phyloP scores from a whole-genome alignment of 192 early-diverging fungal species.

The Fimicolochytrium jonesii region DNA sequence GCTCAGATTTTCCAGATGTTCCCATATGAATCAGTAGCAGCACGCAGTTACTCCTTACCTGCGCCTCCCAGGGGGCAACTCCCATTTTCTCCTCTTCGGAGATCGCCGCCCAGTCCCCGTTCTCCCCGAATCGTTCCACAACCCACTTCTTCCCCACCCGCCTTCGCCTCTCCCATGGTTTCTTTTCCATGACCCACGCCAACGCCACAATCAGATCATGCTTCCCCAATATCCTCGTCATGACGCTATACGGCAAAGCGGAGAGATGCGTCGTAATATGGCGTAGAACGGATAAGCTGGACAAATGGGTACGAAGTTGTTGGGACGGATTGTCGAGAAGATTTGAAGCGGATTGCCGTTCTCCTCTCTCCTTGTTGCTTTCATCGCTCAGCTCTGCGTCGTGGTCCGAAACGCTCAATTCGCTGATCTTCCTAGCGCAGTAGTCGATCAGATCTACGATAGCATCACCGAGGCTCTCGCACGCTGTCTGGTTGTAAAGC shows the following conservation, averaged over 20 bases:
- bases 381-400: not conserved
- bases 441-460: constrained; percentile 47
- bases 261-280: constrained; percentile 33
- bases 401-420: constrained; percentile 27
- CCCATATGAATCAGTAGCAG: too few species aligned
- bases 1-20: too few species aligned
- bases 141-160: constrained; percentile 6
- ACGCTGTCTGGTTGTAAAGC: constrained; percentile 32
- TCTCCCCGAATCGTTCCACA: constrained; percentile 29
- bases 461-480: constrained; percentile 23
- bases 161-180: constrained; percentile 31
- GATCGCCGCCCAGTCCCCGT: constrained; percentile 31
- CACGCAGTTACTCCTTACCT: constrained; percentile 30
- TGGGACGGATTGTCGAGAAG: not conserved
- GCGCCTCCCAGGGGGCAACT: constrained; percentile 41
- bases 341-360: not conserved
- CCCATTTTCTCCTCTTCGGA: constrained; percentile 30
- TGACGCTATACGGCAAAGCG: constrained; percentile 30
- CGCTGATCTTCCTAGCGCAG: constrained; percentile 33
- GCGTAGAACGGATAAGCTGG: constrained; percentile 36
- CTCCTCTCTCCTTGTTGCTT: too few species aligned
- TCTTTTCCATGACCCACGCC: constrained; percentile 34
- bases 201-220: constrained; percentile 34
- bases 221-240: constrained; percentile 31
- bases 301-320: not conserved